A percentile compares a stretch with the other conserved stretches of the same genome.
These are phyloP conservation scores for Pleurotus sapidus DNA, from an alignment of 768 basidiomycete genomes.

Conservation along the genomic window DNA sequence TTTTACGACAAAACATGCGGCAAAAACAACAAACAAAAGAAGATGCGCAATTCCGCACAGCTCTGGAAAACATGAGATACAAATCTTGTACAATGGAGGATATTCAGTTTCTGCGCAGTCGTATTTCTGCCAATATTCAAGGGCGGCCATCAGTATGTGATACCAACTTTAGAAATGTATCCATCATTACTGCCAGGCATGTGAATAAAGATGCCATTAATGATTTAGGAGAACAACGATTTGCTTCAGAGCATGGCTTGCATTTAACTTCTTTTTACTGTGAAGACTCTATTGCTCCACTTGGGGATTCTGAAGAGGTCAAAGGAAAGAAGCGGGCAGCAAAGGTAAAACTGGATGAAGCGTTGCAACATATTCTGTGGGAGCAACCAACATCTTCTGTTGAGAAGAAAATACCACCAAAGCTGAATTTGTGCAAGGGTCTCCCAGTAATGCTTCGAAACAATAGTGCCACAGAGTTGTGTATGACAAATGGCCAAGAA, in stretches of 20 bases:
- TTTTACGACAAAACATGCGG: conserved; percentile 29
- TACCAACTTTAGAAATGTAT: conserved; percentile 21
- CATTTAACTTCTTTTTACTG: conserved; percentile 22
- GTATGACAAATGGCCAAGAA: conserved; percentile 33
- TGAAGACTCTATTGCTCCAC: conserved; percentile 10
- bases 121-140: conserved; percentile 11
- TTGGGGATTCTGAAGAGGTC: neutral
- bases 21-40: conserved; percentile 17
- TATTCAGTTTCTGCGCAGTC: conserved; percentile 23
- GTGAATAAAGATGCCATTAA: conserved; percentile 28
- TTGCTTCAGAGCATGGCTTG: conserved; percentile 26
- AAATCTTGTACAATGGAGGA: conserved; percentile 28
- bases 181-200: conserved; percentile 30
- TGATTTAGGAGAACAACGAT: conserved; percentile 20
- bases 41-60: conserved; percentile 24
- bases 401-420: conserved; percentile 21
- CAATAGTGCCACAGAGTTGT: conserved; percentile 30
- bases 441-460: conserved; percentile 30
- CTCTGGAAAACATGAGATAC: conserved; percentile 28
- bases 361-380: conserved; percentile 18
- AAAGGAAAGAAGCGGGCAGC: neutral
- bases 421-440: conserved; percentile 24
- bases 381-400: conserved; percentile 10
- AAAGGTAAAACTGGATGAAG: neutral
- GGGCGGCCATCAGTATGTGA: conserved; percentile 11